Evolutionary conservation across 2,329 filamentous ascomycete genomes (phyloP).

Genomic region (Fusarium foetens): DNA sequence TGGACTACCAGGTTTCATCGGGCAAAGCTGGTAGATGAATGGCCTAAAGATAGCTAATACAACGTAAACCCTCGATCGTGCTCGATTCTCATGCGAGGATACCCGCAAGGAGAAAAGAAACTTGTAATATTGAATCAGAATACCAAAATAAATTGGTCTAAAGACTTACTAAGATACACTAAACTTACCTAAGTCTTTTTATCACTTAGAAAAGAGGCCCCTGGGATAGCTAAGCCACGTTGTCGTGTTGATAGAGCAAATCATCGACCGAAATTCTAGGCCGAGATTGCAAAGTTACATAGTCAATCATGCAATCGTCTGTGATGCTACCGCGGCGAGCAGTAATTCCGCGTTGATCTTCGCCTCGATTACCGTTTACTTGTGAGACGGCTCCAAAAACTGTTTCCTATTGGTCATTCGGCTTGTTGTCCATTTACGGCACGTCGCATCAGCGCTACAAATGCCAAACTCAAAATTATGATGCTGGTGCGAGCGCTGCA

Average conservation of each 20-base stretch:
- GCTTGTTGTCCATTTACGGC: constrained; percentile 2
- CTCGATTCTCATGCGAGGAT: too few relatives aligned
- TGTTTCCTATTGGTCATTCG: background rate
- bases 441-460: background rate
- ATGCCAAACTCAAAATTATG: background rate
- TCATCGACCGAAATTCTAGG: too few relatives aligned
- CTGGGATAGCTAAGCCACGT: background rate
- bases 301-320: background rate
- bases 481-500: background rate
- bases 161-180: too few relatives aligned
- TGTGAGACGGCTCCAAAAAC: background rate
- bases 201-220: too few relatives aligned
- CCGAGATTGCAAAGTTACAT: background rate
- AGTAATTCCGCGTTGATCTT: background rate
- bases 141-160: too few relatives aligned
- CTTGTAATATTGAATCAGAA: too few relatives aligned
- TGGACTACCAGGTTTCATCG: constrained; percentile 61
- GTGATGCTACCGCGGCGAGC: background rate
- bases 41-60: constrained; percentile 2
- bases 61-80: too few relatives aligned
- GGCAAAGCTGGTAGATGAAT: constrained; percentile 34
- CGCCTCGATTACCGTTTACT: background rate
- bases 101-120: too few relatives aligned
- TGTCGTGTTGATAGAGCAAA: background rate
- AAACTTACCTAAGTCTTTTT: too few relatives aligned